phyloP scores from a whole-genome alignment of 257 asterid genomes.

The Catharanthus roseus region DNA sequence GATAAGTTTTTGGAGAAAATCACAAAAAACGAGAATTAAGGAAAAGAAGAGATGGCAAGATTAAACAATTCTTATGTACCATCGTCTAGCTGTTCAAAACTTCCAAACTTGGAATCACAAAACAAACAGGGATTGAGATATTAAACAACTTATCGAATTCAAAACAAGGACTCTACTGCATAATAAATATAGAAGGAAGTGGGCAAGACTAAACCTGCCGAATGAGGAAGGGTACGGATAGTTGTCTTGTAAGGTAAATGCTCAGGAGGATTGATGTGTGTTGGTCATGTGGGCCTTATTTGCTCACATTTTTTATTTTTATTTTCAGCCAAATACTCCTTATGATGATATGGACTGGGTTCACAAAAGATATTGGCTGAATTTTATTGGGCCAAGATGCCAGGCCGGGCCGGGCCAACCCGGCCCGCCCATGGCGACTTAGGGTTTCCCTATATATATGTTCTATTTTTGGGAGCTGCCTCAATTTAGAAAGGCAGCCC shows the following conservation, averaged over 20 bases:
- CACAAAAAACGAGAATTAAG: neutral
- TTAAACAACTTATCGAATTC: neutral
- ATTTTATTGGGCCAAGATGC: too few relatives aligned
- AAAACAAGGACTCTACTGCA: neutral
- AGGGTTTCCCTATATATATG: too few relatives aligned
- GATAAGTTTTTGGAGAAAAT: neutral
- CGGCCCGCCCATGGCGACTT: too few relatives aligned
- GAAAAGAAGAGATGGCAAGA: neutral
- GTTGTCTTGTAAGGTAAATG: slow-evolving; percentile 19
- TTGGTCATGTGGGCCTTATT: too few relatives aligned
- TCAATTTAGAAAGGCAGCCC: too few relatives aligned
- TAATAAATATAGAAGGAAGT: neutral
- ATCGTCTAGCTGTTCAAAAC: neutral
- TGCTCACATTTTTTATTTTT: too few relatives aligned
- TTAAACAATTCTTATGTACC: neutral
- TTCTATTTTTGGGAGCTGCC: too few relatives aligned
- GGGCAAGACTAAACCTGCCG: slow-evolving; percentile 50
- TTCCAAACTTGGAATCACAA: neutral
- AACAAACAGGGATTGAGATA: neutral
- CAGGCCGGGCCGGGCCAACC: too few relatives aligned
- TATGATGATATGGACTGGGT: too few relatives aligned
- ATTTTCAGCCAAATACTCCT: too few relatives aligned
- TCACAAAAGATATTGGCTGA: too few relatives aligned
- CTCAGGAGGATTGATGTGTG: slow-evolving; percentile 21
- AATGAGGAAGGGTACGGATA: slow-evolving; percentile 25